Evolutionary conservation across 164 flowering plant species (phyloP), one percentile per base, ranked within the genome.

Genomic region (Umbilicus rupestris): DNA sequence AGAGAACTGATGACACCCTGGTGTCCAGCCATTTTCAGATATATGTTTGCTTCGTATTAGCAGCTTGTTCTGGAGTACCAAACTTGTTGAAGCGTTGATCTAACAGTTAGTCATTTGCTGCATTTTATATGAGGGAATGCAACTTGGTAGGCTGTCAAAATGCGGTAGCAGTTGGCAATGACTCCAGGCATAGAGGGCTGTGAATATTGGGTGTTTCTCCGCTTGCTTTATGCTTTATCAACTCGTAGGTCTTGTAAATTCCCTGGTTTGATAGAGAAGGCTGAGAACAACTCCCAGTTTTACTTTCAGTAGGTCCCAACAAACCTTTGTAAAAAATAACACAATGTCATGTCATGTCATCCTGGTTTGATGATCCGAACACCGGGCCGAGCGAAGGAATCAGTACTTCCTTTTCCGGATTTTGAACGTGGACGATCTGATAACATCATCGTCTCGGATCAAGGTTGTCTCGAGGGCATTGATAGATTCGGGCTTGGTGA

Each of bases 401-500:
- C 52, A 47, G 52, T 50, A 50, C 57, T 50, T 50, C 29, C 86
- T 83, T 76, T 89, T 89, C 68, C 84, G 74, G 9, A 83, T 74
- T 78, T 90, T 92, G 84, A 92, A 92, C 70, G 73, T 92, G 69
- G 81, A 75, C 6, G 88, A 87, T 57, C 98, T 81, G 46, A 92
- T 87, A 47, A 85, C 80, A 72, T 90, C 85, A 69, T 92, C 97
- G 70, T 92, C 96, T 1, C 76, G 42, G 15, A 65, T 73, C 44
- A 88, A 72, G 3, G 83, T 75, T 5, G 49, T 66, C 73, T 82
- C 89, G 24, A 95, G 88, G 73, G 45, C 68, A 2, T 10, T 68
- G 17, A 92, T 78, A 30, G 97, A 84, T 55, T 85, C 92, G 1
- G 92, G 89, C 69, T 84, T 87, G 41, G 99, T 90, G 74, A 89